phyloP scores from a whole-genome alignment of 2,329 filamentous ascomycete genomes.

The Aspergillus neoniger region DNA sequence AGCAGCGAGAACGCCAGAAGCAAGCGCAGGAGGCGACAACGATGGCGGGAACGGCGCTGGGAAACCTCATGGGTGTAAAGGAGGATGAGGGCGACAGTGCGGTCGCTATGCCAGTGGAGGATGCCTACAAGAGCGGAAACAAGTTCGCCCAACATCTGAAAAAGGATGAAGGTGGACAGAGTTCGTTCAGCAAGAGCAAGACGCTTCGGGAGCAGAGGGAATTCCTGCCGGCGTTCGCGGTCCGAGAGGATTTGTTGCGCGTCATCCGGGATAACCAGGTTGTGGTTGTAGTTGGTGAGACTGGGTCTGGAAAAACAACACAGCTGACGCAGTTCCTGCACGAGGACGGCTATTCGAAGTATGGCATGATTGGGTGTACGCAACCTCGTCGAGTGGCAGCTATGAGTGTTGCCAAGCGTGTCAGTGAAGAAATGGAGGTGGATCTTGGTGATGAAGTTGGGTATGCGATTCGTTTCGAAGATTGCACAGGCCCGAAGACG shows the following conservation, averaged over 20 bases:
- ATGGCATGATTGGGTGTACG: constrained; percentile 92
- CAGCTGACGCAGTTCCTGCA: constrained; percentile 95
- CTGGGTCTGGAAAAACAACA: constrained; percentile 95
- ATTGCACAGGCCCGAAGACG: constrained; percentile 94
- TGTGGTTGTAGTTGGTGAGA: constrained; percentile 94
- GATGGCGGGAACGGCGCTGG: constrained; percentile 84
- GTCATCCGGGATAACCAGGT: constrained; percentile 98
- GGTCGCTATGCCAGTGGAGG: constrained; percentile 71
- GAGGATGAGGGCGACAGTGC: constrained; percentile 88
- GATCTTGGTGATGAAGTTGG: constrained; percentile 84
- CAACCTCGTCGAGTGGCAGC: constrained; percentile 95
- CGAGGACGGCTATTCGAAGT: constrained; percentile 88
- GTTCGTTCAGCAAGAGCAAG: constrained; percentile 91
- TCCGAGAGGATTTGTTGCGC: constrained; percentile 85
- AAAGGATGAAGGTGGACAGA: constrained; percentile 76
- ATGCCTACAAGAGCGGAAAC: constrained; percentile 64
- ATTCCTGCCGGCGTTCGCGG: constrained; percentile 91
- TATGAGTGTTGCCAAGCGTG: constrained; percentile 98
- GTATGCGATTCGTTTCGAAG: constrained; percentile 97
- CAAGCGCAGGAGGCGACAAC: constrained; percentile 95
- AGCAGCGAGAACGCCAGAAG: constrained; percentile 89
- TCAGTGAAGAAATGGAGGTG: constrained; percentile 97
- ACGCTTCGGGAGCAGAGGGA: constrained; percentile 87
- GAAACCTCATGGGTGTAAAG: constrained; percentile 93
- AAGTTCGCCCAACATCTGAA: constrained; percentile 93